phyloP scores from a whole-genome alignment of 345 rosid species.

The Carallia brachiata region DNA sequence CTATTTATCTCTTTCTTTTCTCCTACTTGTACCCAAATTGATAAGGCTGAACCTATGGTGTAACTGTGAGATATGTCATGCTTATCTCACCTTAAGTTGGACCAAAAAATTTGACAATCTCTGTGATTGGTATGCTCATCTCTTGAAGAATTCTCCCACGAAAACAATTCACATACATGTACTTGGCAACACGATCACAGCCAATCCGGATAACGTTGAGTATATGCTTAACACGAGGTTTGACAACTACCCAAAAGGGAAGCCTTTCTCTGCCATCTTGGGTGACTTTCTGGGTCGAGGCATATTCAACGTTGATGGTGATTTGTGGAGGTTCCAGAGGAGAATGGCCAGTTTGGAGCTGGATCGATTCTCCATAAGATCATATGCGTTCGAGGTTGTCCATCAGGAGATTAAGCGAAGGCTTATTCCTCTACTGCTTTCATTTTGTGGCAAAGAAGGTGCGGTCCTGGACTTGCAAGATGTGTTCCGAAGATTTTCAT shows the following conservation, averaged over 20 bases:
- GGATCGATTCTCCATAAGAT: constrained; percentile 39
- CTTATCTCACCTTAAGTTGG: constrained; percentile 61
- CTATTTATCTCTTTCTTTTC: constrained; percentile 18
- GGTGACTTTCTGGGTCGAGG: constrained; percentile 81
- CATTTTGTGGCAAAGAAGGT: constrained; percentile 17
- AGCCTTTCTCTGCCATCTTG: constrained; percentile 63
- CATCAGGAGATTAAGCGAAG: constrained; percentile 46
- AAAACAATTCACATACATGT: constrained; percentile 71
- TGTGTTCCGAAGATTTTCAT: constrained; percentile 59
- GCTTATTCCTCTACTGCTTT: constrained; percentile 44
- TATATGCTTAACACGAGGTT: constrained; percentile 67
- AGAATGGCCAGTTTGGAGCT: constrained; percentile 66
- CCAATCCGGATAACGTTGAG: constrained; percentile 65
- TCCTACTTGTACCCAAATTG: constrained; percentile 5
- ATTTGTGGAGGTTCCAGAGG: constrained; percentile 63
- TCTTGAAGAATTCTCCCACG: constrained; percentile 49
- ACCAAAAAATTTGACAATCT: constrained; percentile 51
- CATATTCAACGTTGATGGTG: constrained; percentile 78
- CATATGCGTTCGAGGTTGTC: constrained; percentile 54
- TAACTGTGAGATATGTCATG: constrained; percentile 61
- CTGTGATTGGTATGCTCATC: constrained; percentile 75
- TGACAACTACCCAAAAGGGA: constrained; percentile 74
- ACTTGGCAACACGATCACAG: constrained; percentile 60
- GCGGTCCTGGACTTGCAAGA: constrained; percentile 51
- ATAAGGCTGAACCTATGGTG: constrained; percentile 48